Base-by-base conservation (phyloP, 2,329 filamentous ascomycete genomes). In the Cytospora schulzeri region DNA sequence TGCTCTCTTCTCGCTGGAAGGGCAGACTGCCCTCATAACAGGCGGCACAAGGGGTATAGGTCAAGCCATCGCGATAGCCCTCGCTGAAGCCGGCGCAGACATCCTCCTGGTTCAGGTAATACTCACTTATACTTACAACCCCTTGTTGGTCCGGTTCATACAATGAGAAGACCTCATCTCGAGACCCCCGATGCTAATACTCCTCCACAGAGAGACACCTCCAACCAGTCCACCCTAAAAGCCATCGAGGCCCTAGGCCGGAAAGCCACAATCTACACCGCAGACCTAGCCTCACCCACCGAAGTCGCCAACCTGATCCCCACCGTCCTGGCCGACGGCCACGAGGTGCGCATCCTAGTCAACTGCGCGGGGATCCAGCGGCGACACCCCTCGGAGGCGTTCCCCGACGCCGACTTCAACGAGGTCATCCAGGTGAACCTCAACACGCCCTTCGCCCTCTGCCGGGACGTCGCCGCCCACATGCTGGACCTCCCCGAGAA, bases 351-450 rank as follows among this genome's bases (percentile, higher is more conserved):
- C 73, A 91, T 96, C 72, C 85, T 96, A 9, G 79, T 96, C 70
- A 96, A 93, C 79, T 94, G 91, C 78, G 93, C 91, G 22, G 93
- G 93, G 29, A 93, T 96, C 73, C 93, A 96, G 76, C 84, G 88
- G 67, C 84, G 92, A 17, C 90, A 95, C 75, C 86, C 91, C 0
- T 87, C 89, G 52, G 86, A 92, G 70, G 76, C 84, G 65, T 96
- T 96, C 73, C 91, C 91, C 0, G 86, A 90, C 73, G 78, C 80
- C 53, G 91, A 95, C 78, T 96, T 92, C 84, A 84, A 90, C 72
- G 86, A 90, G 71, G 90, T 97, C 33, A 80, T 97, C 51, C 91
- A 96, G 80, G 90, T 96, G 57, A 97, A 97, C 78, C 86, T 96
- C 54, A 90, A 85, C 72, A 84, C 90, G 52, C 91, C 95, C 61